Percentiles rank a stretch among this genome's conserved stretches.
Conservation (phyloP, 1,284 basidiomycete genomes). For the Ceratobasidium papillatum region DNA sequence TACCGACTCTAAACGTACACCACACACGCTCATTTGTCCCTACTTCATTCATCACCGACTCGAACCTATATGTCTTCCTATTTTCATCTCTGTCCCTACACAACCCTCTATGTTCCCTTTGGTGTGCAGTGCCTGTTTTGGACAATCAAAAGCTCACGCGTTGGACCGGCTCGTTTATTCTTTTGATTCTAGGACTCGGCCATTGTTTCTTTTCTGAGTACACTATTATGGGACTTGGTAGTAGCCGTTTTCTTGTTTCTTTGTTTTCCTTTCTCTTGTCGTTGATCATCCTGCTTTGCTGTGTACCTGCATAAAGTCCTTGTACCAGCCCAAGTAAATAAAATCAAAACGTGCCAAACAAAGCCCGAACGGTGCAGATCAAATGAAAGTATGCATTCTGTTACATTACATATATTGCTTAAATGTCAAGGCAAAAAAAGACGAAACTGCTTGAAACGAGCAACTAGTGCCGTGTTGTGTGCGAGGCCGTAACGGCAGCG, state of each 20-base stretch:
- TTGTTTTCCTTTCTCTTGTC: neutral
- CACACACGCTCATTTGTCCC: neutral
- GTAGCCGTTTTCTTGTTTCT: neutral
- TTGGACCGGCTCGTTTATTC: conserved; percentile 2
- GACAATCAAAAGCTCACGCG: conserved; percentile 11
- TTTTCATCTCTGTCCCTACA: neutral
- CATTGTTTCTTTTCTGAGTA: neutral
- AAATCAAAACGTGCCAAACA: neutral
- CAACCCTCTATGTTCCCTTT: neutral
- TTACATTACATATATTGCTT: conserved; percentile 40
- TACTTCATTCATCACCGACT: neutral
- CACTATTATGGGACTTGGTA: neutral
- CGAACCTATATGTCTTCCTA: neutral
- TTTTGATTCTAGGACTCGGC: neutral
- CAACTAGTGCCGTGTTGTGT: conserved; percentile 6
- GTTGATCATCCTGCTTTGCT: neutral
- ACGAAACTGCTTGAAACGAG: neutral
- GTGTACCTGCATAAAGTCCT: conserved; percentile 7
- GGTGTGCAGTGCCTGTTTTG: neutral
- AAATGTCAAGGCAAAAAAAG: conserved; percentile 18
- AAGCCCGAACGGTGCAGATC: neutral
- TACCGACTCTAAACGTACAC: neutral
- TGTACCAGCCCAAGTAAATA: neutral
- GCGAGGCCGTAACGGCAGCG: neutral
- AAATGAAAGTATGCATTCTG: conserved; percentile 31